Conservation (phyloP, 2,329 filamentous ascomycete species). For the Aspergillus luchuensis region DNA sequence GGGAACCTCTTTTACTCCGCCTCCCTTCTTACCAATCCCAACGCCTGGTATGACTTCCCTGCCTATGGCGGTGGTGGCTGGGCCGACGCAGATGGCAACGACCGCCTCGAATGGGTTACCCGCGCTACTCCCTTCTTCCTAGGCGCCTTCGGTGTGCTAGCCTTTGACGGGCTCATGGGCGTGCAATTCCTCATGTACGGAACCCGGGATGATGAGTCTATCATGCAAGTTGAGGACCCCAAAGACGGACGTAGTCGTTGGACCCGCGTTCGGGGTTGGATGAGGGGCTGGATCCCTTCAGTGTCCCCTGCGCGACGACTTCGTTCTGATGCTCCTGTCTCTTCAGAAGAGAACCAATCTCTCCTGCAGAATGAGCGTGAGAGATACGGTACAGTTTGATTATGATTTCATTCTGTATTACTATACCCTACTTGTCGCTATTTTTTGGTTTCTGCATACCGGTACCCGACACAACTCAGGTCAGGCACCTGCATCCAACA, state of each 20-base stretch:
- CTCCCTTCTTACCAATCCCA: conserved; percentile 64
- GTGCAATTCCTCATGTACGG: conserved; percentile 65
- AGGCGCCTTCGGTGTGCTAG: conserved; percentile 65
- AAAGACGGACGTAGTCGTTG: conserved; percentile 50
- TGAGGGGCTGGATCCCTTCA: conserved; percentile 66
- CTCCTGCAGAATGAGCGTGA: conserved; percentile 32
- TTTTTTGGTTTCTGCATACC: not conserved
- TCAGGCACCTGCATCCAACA: not conserved
- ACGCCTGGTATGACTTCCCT: conserved; percentile 60
- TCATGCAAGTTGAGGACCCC: conserved; percentile 52
- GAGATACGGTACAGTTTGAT: conserved; percentile 40
- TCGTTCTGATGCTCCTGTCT: not conserved
- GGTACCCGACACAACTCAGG: not conserved
- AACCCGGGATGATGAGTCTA: conserved; percentile 45
- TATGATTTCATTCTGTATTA: not conserved
- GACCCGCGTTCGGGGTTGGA: conserved; percentile 63
- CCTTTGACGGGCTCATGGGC: conserved; percentile 63
- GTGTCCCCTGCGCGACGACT: conserved; percentile 40
- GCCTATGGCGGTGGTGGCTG: conserved; percentile 62
- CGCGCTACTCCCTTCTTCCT: conserved; percentile 66
- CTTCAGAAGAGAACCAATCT: conserved; percentile 31
- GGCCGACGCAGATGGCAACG: conserved; percentile 59
- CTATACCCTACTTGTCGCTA: not conserved
- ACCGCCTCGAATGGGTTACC: conserved; percentile 58
- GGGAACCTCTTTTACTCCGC: conserved; percentile 69